These are phyloP conservation scores for Westerdykella aurantiaca DNA, from an alignment of 2,329 filamentous ascomycete species.

Conservation along the genomic window DNA sequence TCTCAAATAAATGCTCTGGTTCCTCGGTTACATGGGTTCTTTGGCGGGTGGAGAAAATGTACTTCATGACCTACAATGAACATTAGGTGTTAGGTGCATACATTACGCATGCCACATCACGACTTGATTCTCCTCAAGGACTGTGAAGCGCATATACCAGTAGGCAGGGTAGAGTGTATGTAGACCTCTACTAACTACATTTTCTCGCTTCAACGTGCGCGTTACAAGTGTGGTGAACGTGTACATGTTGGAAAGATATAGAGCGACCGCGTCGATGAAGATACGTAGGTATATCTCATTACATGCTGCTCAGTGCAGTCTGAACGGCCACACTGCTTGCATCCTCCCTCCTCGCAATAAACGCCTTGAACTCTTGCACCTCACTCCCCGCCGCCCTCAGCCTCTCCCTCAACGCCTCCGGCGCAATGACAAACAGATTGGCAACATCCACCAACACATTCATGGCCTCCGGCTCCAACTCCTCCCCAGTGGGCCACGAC, in stretches of 20 bases:
- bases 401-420: slow-evolving; percentile 48
- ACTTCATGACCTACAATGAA: slow-evolving; percentile 38
- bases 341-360: slow-evolving; percentile 81
- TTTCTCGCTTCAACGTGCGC: no score
- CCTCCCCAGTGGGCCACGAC: slow-evolving; percentile 65
- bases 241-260: background rate
- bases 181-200: slow-evolving; percentile 24
- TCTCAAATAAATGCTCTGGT: slow-evolving; percentile 71
- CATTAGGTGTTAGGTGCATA: slow-evolving; percentile 36
- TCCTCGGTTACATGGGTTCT: slow-evolving; percentile 37
- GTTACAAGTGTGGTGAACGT: background rate
- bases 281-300: slow-evolving; percentile 6
- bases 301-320: slow-evolving; percentile 66
- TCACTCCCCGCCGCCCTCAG: slow-evolving; percentile 44
- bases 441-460: slow-evolving; percentile 91
- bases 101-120: slow-evolving; percentile 12
- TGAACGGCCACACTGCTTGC: slow-evolving; percentile 75
- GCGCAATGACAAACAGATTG: slow-evolving; percentile 88
- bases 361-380: slow-evolving; percentile 63
- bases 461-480: slow-evolving; percentile 51
- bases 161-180: slow-evolving; percentile 28
- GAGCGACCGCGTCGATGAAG: background rate
- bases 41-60: slow-evolving; percentile 34
- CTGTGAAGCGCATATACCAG: slow-evolving; percentile 28
- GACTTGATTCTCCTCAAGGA: slow-evolving; percentile 15